Base-by-base conservation (phyloP, 139 green algal species). In the Micractinium sp. region DNA sequence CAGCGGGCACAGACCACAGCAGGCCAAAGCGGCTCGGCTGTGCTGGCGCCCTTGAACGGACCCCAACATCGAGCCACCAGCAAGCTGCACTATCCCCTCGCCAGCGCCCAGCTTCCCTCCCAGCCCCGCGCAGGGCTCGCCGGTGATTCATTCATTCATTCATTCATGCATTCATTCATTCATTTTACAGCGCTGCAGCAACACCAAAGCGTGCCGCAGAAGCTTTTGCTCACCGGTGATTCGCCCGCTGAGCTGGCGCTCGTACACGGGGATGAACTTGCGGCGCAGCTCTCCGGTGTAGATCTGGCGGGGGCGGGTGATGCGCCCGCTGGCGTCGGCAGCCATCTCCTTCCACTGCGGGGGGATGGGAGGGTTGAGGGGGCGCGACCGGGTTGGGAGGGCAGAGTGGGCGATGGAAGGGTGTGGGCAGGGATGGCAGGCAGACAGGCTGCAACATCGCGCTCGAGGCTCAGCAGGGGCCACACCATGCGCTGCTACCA, bases 301-400 rank as follows among this genome's bases (percentile, higher is more conserved):
- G 47, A 93, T 92, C 91, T 96, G 94, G 66, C 94, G 90, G 9
- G 94, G 95, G 22, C 95, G 89, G 14, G 90, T 93, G 86, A 96
- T 97, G 38, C 89, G 89, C 29, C 85, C 81, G 0, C 87, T 38
- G 13, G 36, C 14, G 77, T 96, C 91, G 31, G 85, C 82, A 19
- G 90, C 91, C 93, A 96, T 97, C 92, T 97, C 95, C 82, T 93
- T 95, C 95, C 95, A 97, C 88, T 97, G 82, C 82, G 27, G 61
- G 23, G 35, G 9, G 12, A 3, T 38, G 23, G 13, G 77, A 23
- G 67, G 25, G 67, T 18, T 75, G 67, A 5, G 67, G 47, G 47
- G 63, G 12, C 7, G 63, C 22, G 4, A 29, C 14, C 63, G 14
- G 33, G 69, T 14, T 36, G 25, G 13, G 69, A 76, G 69, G 27